Conservation (phyloP, 176 grass and related monocot species). For the Eleusine coracana region DNA sequence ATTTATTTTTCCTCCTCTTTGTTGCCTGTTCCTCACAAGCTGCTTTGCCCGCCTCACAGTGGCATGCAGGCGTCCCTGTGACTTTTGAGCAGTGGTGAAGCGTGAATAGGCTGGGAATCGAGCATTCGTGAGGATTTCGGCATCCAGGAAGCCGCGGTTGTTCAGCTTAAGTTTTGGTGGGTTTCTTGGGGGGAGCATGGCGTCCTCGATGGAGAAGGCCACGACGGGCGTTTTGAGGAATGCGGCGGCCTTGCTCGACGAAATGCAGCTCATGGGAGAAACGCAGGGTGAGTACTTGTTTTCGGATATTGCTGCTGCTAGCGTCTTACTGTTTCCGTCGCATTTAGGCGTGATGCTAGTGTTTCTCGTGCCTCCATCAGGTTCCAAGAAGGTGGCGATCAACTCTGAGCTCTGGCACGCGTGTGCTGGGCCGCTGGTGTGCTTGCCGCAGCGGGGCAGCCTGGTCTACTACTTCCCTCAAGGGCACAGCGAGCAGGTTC, state of each 20-base stretch:
- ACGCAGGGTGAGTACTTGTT: slow-evolving; percentile 49
- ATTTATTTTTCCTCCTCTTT: neutral
- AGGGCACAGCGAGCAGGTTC: slow-evolving; percentile 97
- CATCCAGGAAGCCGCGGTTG: neutral
- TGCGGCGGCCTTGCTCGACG: slow-evolving; percentile 77
- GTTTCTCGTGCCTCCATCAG: slow-evolving; percentile 29
- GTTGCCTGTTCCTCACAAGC: slow-evolving; percentile 16
- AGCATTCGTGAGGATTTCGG: neutral
- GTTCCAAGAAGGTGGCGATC: slow-evolving; percentile 85
- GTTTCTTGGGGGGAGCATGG: slow-evolving; percentile 36
- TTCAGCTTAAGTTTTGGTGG: neutral
- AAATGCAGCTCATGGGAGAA: slow-evolving; percentile 95
- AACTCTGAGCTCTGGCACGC: slow-evolving; percentile 98
- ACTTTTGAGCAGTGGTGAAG: neutral
- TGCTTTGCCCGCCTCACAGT: slow-evolving; percentile 30
- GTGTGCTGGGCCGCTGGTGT: slow-evolving; percentile 88
- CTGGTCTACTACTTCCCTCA: slow-evolving; percentile 94
- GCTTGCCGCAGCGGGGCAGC: slow-evolving; percentile 80
- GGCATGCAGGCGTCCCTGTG: slow-evolving; percentile 18
- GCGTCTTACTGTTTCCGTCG: neutral
- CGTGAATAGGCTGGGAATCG: neutral
- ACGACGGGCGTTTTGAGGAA: slow-evolving; percentile 58
- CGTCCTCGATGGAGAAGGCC: slow-evolving; percentile 61
- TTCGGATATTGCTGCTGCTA: neutral
- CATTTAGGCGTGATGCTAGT: slow-evolving; percentile 6